Percentiles rank a stretch among this genome's conserved stretches.
phyloP scores from a whole-genome alignment of 352 stramenopile genomes.

The Saprolegnia diclina region DNA sequence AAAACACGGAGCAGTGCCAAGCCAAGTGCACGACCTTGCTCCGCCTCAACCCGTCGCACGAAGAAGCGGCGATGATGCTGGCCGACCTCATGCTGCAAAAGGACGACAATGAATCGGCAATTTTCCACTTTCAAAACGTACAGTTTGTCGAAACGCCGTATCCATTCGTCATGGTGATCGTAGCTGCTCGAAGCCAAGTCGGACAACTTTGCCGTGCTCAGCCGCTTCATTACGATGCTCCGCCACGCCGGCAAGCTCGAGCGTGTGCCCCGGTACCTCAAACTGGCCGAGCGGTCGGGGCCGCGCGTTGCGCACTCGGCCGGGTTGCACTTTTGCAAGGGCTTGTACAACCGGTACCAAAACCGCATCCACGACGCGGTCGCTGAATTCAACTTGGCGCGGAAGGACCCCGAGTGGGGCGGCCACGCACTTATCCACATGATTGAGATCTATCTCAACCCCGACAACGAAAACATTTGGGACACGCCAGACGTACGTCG shows the following conservation, averaged over 20 bases:
- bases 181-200: slow-evolving; percentile 85
- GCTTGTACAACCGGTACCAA: slow-evolving; percentile 82
- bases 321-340: slow-evolving; percentile 88
- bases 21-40: slow-evolving; percentile 76
- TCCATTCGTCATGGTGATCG: neutral
- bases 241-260: slow-evolving; percentile 78
- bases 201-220: slow-evolving; percentile 86
- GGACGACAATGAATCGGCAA: slow-evolving; percentile 81
- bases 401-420: slow-evolving; percentile 86
- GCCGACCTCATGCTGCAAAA: slow-evolving; percentile 87
- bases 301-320: slow-evolving; percentile 69
- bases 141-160: too few relatives aligned
- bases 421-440: slow-evolving; percentile 85
- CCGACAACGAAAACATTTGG: slow-evolving; percentile 91
- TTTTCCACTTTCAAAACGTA: slow-evolving; percentile 74
- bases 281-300: slow-evolving; percentile 68
- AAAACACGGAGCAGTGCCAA: slow-evolving; percentile 84
- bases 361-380: slow-evolving; percentile 90
- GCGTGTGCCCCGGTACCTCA: slow-evolving; percentile 64
- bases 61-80: slow-evolving; percentile 87
- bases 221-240: slow-evolving; percentile 84
- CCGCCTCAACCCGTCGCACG: slow-evolving; percentile 67
- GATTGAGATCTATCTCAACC: slow-evolving; percentile 93
- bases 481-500: slow-evolving; percentile 38
- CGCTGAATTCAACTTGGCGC: slow-evolving; percentile 84